Conservation (phyloP, 2,329 filamentous ascomycete species). For the Ophiocordyceps camponoti-saundersi region DNA sequence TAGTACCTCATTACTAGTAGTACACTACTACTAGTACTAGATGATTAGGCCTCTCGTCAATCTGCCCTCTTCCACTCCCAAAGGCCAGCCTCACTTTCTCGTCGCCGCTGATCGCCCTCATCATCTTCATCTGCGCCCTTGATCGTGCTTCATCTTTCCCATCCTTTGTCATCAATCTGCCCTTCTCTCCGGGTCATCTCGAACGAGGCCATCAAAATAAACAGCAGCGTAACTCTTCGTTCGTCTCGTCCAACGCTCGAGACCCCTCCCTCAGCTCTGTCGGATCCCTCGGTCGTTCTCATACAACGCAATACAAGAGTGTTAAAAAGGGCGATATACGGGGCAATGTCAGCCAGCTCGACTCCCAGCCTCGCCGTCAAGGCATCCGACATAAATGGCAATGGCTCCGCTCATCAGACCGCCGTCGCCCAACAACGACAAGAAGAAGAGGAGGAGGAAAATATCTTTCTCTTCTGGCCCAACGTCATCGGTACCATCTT, state of each 20-base stretch:
- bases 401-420: conserved; percentile 20
- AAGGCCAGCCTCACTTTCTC: not conserved
- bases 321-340: too few species aligned
- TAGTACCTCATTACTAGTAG: too few species aligned
- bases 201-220: too few species aligned
- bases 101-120: not conserved
- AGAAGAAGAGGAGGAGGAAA: conserved; percentile 34
- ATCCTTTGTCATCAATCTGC: too few species aligned
- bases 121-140: not conserved
- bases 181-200: too few species aligned
- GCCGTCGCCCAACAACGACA: conserved; percentile 15
- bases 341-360: conserved; percentile 20
- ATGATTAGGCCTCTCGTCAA: too few species aligned
- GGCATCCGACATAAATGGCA: conserved; percentile 25
- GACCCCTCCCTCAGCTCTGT: too few species aligned
- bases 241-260: not conserved
- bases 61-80: not conserved
- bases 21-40: too few species aligned
- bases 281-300: too few species aligned
- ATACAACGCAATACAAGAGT: too few species aligned
- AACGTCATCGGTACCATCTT: conserved; percentile 72
- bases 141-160: not conserved
- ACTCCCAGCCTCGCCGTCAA: conserved; percentile 21
- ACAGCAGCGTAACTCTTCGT: not conserved
- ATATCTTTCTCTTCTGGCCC: conserved; percentile 68